phyloP scores from a whole-genome alignment of 202 grass and related monocot species.

The Carex sylvatica region DNA sequence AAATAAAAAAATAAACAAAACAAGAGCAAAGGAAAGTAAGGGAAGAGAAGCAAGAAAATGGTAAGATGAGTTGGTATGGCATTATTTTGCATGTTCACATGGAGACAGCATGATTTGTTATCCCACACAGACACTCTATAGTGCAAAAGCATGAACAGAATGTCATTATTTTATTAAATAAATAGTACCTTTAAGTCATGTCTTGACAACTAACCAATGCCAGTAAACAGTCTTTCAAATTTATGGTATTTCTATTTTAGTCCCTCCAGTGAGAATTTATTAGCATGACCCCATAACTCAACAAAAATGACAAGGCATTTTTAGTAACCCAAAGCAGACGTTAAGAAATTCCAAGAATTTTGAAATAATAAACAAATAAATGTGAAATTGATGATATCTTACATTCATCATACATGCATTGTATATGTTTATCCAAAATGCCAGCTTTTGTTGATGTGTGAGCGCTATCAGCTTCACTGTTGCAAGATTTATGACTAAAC shows the following conservation, averaged over 20 bases:
- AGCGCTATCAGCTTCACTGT: slow-evolving; percentile 56
- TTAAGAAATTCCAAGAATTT: not conserved
- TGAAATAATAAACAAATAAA: not conserved
- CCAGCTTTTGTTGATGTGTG: slow-evolving; percentile 87
- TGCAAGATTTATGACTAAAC: slow-evolving; percentile 52
- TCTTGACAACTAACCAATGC: slow-evolving; percentile 12
- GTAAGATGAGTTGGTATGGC: not conserved
- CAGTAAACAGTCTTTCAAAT: not conserved
- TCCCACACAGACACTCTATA: not conserved
- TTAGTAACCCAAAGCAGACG: not conserved
- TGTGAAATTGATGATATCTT: slow-evolving; percentile 36
- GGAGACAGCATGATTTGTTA: slow-evolving; percentile 44
- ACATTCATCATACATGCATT: slow-evolving; percentile 99
- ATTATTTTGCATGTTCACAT: slow-evolving; percentile 32
- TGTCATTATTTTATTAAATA: slow-evolving; percentile 2
- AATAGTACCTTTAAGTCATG: not conserved
- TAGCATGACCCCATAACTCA: not conserved
- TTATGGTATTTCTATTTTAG: not conserved
- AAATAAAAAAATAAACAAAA: not conserved
- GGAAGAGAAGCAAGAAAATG: not conserved
- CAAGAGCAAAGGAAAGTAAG: not conserved
- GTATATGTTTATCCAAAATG: slow-evolving; percentile 99
- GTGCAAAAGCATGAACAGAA: slow-evolving; percentile 41
- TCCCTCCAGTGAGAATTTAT: not conserved
- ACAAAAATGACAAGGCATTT: not conserved